Evolutionary conservation across 129 eudicot genomes (phyloP), one percentile per base, ranked within the genome.

Genomic region (Kitagawia praeruptora): DNA sequence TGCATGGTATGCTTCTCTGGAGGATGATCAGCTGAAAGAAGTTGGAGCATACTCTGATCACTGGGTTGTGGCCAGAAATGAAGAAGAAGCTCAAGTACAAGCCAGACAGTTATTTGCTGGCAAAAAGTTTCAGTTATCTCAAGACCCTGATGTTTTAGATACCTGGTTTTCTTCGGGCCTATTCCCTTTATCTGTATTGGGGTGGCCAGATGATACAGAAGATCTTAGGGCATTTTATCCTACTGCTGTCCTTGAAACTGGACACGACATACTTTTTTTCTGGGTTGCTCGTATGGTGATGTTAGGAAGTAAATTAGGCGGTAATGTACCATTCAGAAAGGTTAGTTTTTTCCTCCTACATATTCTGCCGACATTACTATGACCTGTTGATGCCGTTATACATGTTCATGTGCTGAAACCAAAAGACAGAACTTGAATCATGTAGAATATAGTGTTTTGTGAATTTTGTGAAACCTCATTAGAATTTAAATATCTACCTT

Each of bases 281-380:
- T 93, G 98, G 97, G 98, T 93, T 76, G 98, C 98, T 7, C 91
- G 93, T 14, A 93, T 91, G 98, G 97, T 93, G 66, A 93, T 93
- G 98, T 82, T 91, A 79, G 91, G 98, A 73, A 88, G 81, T 81
- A 91, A 88, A 88, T 86, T 93, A 69, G 98, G 97, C 63, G 98
- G 97, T 70, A 89, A 89, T 86, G 93, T 93, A 44, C 98, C 98
- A 71, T 93, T 89, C 71, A 70, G 74, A 78, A 93, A 93, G 97
- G 98, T 93, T 70, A 79, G 85, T 48, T 85, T 3, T 31, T 77
- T 51, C 67, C 41, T 74, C 49, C 27, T 76, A 67, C 61, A 28
- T 74, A 47, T 23, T 21, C 1, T 12, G 54, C 14, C 4, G 16
- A 41, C 15, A 13, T 73, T 73, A 21, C 34, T n/a, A 1, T 44